Evolutionary conservation across 225 moss, liverwort and hornwort species (phyloP), one percentile per base, ranked within the genome.

Genomic region (Neckera pumila): DNA sequence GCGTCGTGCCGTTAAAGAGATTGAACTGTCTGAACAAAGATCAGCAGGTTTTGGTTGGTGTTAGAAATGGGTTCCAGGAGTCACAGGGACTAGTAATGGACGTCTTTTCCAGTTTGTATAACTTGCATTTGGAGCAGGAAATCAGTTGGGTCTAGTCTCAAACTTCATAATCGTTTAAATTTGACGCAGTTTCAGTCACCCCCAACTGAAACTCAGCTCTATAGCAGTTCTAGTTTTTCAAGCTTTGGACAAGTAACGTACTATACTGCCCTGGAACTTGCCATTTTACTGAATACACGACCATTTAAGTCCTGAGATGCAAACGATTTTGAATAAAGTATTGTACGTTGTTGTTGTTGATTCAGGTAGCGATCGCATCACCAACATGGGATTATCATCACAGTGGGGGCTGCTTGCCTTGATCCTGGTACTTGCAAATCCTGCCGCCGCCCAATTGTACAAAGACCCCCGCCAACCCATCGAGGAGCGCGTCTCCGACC

Each of bases 401-500:
- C 40, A 14, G 23, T 54, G 65, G 89, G 71, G 47, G 28, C n/a
- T 76, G 47, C 28, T 85, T 25, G 51, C 49, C n/a, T 45, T 62
- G 62, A 27, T 76, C 21, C n/a, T 85, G 45, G 47, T 62, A 19
- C 47, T 76, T 3, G n/a, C n/a, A 49, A 34, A 60, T 60, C 74
- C 62, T n/a, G 47, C 62, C 49, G 19, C 85, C 36, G 61, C 36
- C 14, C 62, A 85, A n/a, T n/a, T 95, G 12, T 97, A 94, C 94
- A 95, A 91, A 86, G 94, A 97, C 73, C 59, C 91, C 7, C 88
- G 40, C 3, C 93, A 93, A 51, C 90, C 95, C 12, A 84, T 95
- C 9, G 93, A 93, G 36, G 45, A n/a, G 27, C 89, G 97, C 82
- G 93, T 95, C 47, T 16, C 53, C 40, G 97, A 97, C 80, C 92